phyloP scores from a whole-genome alignment of 352 stramenopile species.

The Phytophthora sojae region DNA sequence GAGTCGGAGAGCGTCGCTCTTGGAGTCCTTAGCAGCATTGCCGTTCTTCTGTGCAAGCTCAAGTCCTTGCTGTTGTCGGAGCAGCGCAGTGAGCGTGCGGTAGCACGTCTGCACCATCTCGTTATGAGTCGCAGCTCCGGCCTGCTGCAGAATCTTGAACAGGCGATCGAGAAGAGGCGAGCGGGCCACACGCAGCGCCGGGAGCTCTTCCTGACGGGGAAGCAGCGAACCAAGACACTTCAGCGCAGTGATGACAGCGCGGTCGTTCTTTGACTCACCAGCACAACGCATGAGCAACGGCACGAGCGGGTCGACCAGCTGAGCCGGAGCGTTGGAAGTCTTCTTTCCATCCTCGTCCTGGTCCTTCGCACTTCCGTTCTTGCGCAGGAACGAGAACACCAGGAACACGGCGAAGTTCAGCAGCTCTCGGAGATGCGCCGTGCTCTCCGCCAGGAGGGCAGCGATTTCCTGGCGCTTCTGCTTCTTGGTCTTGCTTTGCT shows the following conservation, averaged over 20 bases:
- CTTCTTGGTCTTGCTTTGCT: constrained; percentile 48
- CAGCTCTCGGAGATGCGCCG: constrained; percentile 81
- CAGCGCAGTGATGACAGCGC: constrained; percentile 92
- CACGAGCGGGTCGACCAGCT: constrained; percentile 93
- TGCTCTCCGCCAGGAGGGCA: constrained; percentile 43
- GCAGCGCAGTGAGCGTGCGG: constrained; percentile 91
- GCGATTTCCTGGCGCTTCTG: constrained; percentile 51
- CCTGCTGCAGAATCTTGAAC: constrained; percentile 92
- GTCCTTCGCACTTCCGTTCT: constrained; percentile 35
- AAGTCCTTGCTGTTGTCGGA: constrained; percentile 62
- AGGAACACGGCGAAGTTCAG: constrained; percentile 87
- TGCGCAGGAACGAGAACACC: constrained; percentile 75
- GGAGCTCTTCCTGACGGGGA: constrained; percentile 80
- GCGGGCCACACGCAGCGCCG: constrained; percentile 86
- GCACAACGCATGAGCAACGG: constrained; percentile 93
- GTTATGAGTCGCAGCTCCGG: constrained; percentile 91
- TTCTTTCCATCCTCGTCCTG: constrained; percentile 25
- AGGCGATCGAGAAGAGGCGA: constrained; percentile 90
- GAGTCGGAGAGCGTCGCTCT: constrained; percentile 60
- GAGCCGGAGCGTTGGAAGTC: constrained; percentile 32
- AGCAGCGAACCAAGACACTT: constrained; percentile 94
- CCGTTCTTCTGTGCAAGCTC: constrained; percentile 40
- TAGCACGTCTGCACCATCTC: constrained; percentile 97
- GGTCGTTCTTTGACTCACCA: constrained; percentile 91
- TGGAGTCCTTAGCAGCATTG: constrained; percentile 25